Conservation (phyloP, 208 protist species). For the Trypanosoma conorhini region DNA sequence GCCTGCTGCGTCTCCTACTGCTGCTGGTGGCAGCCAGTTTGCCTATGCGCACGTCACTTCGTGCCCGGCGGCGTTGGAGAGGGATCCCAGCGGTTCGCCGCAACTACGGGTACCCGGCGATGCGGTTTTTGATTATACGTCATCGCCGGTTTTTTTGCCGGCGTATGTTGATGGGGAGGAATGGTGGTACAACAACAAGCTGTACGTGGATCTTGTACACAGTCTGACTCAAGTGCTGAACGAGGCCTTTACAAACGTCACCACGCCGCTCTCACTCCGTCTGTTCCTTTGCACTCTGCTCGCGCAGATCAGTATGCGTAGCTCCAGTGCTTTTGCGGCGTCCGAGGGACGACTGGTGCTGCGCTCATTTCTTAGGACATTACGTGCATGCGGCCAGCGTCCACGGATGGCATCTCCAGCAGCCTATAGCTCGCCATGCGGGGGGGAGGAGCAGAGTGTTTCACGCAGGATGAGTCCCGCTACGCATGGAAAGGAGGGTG, state of each 20-base stretch:
- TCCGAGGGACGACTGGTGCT: constrained; percentile 63
- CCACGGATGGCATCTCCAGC: not conserved
- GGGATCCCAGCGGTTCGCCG: not conserved
- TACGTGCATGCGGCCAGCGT: constrained; percentile 19
- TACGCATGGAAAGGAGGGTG: not conserved
- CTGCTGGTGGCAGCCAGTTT: not conserved
- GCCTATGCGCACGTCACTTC: not conserved
- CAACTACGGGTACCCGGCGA: not conserved
- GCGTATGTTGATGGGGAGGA: not conserved
- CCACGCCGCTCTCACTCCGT: constrained; percentile 41
- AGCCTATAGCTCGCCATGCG: not conserved
- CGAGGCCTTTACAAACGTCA: constrained; percentile 29
- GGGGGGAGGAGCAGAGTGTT: not conserved
- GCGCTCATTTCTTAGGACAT: constrained; percentile 43
- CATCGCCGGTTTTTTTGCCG: not conserved
- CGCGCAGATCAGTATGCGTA: constrained; percentile 44
- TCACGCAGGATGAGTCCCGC: not conserved
- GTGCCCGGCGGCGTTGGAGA: not conserved
- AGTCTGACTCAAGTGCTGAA: constrained; percentile 48
- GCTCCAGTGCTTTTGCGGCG: constrained; percentile 44
- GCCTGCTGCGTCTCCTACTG: not conserved
- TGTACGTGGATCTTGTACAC: constrained; percentile 49
- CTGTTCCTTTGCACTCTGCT: constrained; percentile 45
- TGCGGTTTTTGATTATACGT: not conserved
- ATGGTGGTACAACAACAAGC: constrained; percentile 51